These are phyloP conservation scores for Trichoderma polysporum DNA, from an alignment of 2,329 filamentous ascomycete genomes.

Conservation along the genomic window DNA sequence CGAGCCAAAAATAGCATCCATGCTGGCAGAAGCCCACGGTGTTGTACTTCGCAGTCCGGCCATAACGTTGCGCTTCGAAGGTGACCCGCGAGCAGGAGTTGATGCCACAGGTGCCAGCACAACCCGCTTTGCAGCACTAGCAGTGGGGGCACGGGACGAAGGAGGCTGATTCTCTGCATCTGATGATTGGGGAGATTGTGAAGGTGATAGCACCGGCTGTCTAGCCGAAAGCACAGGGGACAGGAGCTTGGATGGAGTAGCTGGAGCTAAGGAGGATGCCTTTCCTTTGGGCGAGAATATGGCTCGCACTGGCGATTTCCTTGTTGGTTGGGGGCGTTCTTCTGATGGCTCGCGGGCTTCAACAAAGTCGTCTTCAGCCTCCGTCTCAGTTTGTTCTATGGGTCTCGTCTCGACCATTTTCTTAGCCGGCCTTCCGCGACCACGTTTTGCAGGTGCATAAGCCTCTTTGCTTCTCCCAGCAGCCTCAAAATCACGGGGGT, in stretches of 20 bases:
- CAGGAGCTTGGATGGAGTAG: conserved; percentile 44
- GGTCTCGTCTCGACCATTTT: conserved; percentile 27
- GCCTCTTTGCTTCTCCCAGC: conserved; percentile 25
- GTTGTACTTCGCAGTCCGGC: conserved; percentile 55
- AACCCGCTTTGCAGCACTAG: conserved; percentile 45
- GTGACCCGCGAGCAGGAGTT: conserved; percentile 55
- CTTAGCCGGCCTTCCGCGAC: conserved; percentile 35
- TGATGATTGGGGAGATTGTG: conserved; percentile 71
- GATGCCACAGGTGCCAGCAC: conserved; percentile 46
- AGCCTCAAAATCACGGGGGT: not conserved
- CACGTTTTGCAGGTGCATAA: conserved; percentile 31
- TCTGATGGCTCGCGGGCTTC: conserved; percentile 21
- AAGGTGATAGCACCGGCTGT: conserved; percentile 59
- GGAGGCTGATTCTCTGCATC: conserved; percentile 80
- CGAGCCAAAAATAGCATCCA: conserved; percentile 67
- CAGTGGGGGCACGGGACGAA: conserved; percentile 59
- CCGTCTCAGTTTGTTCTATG: conserved; percentile 10
- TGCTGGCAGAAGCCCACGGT: conserved; percentile 72
- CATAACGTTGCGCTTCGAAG: conserved; percentile 61
- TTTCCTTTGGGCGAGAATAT: conserved; percentile 1
- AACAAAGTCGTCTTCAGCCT: not conserved
- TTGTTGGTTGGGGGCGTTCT: not conserved
- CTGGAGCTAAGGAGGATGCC: conserved; percentile 27
- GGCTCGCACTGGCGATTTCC: not conserved
- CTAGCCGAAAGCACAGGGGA: conserved; percentile 51